Base-by-base conservation (phyloP, 1,284 basidiomycete genomes). In the Sanghuangporus sanghuang region DNA sequence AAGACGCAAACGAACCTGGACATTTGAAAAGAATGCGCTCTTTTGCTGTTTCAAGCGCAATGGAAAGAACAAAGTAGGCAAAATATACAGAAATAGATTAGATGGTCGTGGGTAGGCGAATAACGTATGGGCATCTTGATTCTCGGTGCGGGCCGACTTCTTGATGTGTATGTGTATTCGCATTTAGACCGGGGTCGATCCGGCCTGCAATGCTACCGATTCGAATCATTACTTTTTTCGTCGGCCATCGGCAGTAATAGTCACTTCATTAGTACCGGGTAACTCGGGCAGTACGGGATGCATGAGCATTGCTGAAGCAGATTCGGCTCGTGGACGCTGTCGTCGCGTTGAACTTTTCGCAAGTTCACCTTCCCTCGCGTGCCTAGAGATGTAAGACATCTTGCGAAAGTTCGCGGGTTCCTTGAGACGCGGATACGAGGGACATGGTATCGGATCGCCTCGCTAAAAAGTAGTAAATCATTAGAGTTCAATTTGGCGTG, bases 401-500 rank as follows among this genome's bases (percentile, higher is more conserved):
- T 14, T 62, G 39, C 38, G 55, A 48, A 65, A 48, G 42, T 65
- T 65, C 52, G 46, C 55, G 18, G 57, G 40, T n/a, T 58, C 38
- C 57, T 55, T 65, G 36, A 36, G 23, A 35, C 64, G 64, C 39
- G 75, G 74, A 57, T 69, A 70, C 42, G 65, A 56, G 27, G 53
- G 40, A 35, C 54, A 57, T 27, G 69, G 67, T 58, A 76, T 59
- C 14, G 72, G 73, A 64, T 75, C 72, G 36, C 73, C 73, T 66
- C 76, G 73, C 78, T 79, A 67, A 14, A 66, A 59, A 59, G 36
- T n/a, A 57, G 38, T 36, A 44, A 54, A 36, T 46, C 52, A 42
- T 67, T 57, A 53, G 55, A 57, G 44, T 48, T 38, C 21, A 57
- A 57, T 35, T 38, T 57, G 23, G 44, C 40, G 39, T 57, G 57